Evolutionary conservation across 331 rosid genomes (phyloP), one percentile per base, ranked within the genome.

Genomic region (Quercus tomentella): DNA sequence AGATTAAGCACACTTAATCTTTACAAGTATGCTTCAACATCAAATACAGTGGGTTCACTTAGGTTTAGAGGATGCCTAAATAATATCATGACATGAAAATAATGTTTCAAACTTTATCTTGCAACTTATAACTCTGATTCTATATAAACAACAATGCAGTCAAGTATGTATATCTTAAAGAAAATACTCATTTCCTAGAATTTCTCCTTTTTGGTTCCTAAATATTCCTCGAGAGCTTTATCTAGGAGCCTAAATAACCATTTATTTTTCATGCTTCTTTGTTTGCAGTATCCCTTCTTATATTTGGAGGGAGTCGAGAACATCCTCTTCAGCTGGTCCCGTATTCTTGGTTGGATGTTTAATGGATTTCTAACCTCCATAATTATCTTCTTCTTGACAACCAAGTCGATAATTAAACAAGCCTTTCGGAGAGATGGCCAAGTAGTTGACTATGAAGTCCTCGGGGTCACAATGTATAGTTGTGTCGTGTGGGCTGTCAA

Each of bases 401-500:
- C 86, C 8, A 81, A 89, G 65, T 74, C 87, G 3, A 86, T 87
- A 56, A 74, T 58, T 65, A 77, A 80, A 20, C 98, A 90, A 74
- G 89, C 97, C 72, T 91, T 90, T 83, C 85, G 87, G 56, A 83
- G 41, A 66, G 97, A 94, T 18, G 98, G 98, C 9, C 89, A 90
- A 54, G 82, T 86, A 56, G 89, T 88, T 3, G 98, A 89, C 82
- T 87, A 73, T 30, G 92, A 89, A 69, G 77, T 92, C 71, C 88
- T 92, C 0, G 98, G 97, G 4, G 96, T 88, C 55, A 89, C 90
- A 20, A 86, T 94, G 96, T 94, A 92, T 35, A 83, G 94, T 15
- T 82, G 91, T 25, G 94, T 89, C 16, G 93, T 92, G 54, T 94
- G 98, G 98, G 86, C 89, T 4, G 98, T 92, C 65, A 94, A 94